Percentiles rank a stretch among this genome's conserved stretches.
These are phyloP conservation scores for Tulasnella calospora DNA, from an alignment of 768 basidiomycete species.

Conservation along the genomic window DNA sequence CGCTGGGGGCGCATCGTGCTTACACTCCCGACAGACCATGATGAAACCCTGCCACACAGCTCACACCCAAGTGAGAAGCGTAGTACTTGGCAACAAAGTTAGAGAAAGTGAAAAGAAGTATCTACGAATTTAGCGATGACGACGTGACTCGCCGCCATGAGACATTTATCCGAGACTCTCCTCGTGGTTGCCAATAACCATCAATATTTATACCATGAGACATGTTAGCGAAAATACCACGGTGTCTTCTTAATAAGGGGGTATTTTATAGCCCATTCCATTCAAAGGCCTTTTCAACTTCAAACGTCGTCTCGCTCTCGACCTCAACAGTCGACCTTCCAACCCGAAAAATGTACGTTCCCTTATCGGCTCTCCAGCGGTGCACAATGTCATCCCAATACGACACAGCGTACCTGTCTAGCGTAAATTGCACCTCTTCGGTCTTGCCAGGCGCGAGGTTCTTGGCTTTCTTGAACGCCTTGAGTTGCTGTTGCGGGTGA, in stretches of 20 bases:
- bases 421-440: conserved; percentile 33
- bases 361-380: conserved; percentile 49
- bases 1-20: neutral
- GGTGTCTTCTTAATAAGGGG: neutral
- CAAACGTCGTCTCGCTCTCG: conserved; percentile 42
- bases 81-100: conserved; percentile 76
- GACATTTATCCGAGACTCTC: no score
- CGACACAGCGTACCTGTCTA: conserved; percentile 46
- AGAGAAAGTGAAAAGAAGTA: no score
- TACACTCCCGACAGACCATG: conserved; percentile 53
- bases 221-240: neutral
- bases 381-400: conserved; percentile 50
- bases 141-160: no score
- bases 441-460: conserved; percentile 35
- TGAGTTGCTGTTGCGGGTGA: conserved; percentile 58
- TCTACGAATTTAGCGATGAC: no score
- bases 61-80: conserved; percentile 74
- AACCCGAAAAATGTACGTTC: conserved; percentile 48
- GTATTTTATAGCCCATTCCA: conserved; percentile 58
- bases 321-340: conserved; percentile 50
- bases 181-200: neutral
- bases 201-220: neutral
- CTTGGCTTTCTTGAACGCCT: conserved; percentile 43
- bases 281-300: conserved; percentile 51
- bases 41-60: conserved; percentile 96